Conservation (phyloP, 805 yeast genomes). For the Myxozyma vanderwaltii region DNA sequence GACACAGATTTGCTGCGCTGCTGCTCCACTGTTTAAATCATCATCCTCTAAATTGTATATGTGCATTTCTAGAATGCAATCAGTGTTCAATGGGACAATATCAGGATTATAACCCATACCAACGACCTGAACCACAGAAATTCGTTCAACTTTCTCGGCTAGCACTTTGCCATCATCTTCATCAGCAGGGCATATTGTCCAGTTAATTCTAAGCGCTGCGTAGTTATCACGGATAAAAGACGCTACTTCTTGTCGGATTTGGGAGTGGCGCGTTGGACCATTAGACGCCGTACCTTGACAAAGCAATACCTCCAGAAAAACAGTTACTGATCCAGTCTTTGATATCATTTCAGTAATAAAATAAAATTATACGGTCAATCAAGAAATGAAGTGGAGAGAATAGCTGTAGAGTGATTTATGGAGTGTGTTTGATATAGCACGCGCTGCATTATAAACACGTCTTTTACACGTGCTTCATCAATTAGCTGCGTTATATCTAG, state of each 20-base stretch:
- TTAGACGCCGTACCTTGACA: neutral
- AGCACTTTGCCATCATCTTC: slow-evolving; percentile 7
- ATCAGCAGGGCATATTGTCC: slow-evolving; percentile 12
- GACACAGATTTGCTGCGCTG: neutral
- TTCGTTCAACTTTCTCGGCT: slow-evolving; percentile 14
- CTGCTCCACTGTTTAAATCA: neutral
- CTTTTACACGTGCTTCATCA: neutral
- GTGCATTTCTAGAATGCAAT: slow-evolving; percentile 22
- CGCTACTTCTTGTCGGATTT: slow-evolving; percentile 4
- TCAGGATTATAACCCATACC: slow-evolving; percentile 20
- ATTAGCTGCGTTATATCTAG: neutral
- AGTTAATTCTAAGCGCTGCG: slow-evolving; percentile 21
- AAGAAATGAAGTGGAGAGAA: neutral
- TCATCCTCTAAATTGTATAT: slow-evolving; percentile 15
- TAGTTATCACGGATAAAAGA: slow-evolving; percentile 21
- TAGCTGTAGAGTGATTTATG: neutral
- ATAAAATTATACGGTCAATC: no score
- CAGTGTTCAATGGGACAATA: slow-evolving; percentile 8
- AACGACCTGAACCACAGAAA: slow-evolving; percentile 23
- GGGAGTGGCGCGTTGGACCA: neutral
- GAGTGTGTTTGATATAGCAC: neutral
- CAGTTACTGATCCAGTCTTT: neutral
- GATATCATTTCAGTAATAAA: neutral
- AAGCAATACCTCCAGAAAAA: slow-evolving; percentile 22
- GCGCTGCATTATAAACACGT: neutral